Percentiles rank a stretch among this genome's conserved stretches.
These are phyloP conservation scores for Boechera divaricarpa DNA, from an alignment of 345 rosid genomes.

Conservation along the genomic window DNA sequence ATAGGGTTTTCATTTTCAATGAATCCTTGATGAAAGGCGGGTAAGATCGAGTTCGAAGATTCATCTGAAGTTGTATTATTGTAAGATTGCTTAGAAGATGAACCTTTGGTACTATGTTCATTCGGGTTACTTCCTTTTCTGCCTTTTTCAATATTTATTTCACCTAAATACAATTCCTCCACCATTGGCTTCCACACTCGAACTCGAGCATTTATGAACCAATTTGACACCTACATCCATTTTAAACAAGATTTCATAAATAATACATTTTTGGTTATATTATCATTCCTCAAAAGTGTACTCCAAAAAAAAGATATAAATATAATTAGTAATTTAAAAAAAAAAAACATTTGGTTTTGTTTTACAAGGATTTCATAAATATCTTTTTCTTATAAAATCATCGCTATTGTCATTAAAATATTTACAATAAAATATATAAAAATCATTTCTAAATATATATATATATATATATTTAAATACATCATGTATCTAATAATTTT, in stretches of 20 bases:
- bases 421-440: neutral
- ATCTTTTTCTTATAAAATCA: neutral
- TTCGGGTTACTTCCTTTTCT: conserved; percentile 20
- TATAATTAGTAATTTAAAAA: neutral
- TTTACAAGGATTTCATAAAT: neutral
- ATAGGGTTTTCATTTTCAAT: conserved; percentile 18
- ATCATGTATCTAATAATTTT: neutral
- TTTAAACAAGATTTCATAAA: neutral
- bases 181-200: conserved; percentile 94
- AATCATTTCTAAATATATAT: neutral
- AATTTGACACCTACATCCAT: conserved; percentile 39
- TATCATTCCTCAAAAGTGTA: neutral
- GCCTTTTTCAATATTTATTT: conserved; percentile 53
- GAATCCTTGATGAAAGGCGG: conserved; percentile 24
- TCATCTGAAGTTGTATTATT: conserved; percentile 29
- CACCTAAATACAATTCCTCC: conserved; percentile 79
- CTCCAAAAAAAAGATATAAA: too few species aligned
- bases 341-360: neutral
- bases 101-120: conserved; percentile 54
- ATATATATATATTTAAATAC: neutral
- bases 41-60: conserved; percentile 19
- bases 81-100: conserved; percentile 36
- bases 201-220: conserved; percentile 89
- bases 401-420: neutral
- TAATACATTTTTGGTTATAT: neutral